Percentiles rank a stretch among this genome's conserved stretches.
These are phyloP conservation scores for Paramecium sonneborni DNA, from an alignment of 73 alveolate genomes.

Conservation along the genomic window DNA sequence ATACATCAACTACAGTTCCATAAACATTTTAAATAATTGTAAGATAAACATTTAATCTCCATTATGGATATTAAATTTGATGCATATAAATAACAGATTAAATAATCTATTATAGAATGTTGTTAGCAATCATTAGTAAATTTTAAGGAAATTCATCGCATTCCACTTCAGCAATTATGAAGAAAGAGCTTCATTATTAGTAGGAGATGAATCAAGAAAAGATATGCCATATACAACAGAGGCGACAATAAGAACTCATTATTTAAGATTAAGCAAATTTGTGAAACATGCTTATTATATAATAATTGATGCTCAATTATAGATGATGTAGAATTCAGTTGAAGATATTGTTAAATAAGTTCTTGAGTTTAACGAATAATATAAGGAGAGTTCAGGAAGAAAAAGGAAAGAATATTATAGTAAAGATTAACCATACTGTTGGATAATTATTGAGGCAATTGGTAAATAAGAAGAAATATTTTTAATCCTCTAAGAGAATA, in stretches of 20 bases:
- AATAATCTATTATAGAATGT: constrained; percentile 67
- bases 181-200: constrained; percentile 80
- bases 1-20: constrained; percentile 73
- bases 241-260: constrained; percentile 97
- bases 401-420: constrained; percentile 68
- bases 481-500: constrained; percentile 54
- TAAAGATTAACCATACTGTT: constrained; percentile 66
- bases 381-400: not conserved
- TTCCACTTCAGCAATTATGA: constrained; percentile 74
- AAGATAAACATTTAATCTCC: constrained; percentile 70
- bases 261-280: constrained; percentile 88
- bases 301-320: constrained; percentile 90
- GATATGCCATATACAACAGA: constrained; percentile 96
- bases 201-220: constrained; percentile 87
- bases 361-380: not conserved
- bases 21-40: constrained; percentile 68
- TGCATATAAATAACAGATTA: constrained; percentile 72
- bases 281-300: constrained; percentile 90
- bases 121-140: constrained; percentile 81
- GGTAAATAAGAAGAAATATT: not conserved
- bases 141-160: constrained; percentile 80
- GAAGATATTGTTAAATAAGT: constrained; percentile 23
- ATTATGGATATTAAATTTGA: constrained; percentile 67
- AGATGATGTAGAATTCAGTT: constrained; percentile 43
- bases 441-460: constrained; percentile 52